Evolutionary conservation across 164 flowering plant genomes (phyloP), one percentile per base, ranked within the genome.

Genomic region (Piper betle): DNA sequence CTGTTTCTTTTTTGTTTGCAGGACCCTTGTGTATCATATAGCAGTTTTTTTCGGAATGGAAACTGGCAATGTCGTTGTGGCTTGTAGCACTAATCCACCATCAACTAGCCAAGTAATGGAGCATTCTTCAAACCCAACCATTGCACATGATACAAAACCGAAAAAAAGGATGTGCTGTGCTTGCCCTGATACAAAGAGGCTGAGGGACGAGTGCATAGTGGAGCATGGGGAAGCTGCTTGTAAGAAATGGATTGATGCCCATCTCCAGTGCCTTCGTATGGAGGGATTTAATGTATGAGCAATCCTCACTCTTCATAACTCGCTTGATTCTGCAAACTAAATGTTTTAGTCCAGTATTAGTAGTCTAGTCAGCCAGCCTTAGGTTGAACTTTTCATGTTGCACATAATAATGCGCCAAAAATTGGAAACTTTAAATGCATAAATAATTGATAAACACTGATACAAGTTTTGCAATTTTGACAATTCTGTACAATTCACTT

Each of bases 241-340:
- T 62, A 53, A 77, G 4, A 82, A 84, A 69, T 82, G 82, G 89
- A 84, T 84, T 38, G 77, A 80, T 37, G 89, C 89, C 69, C 89
- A 84, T 69, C 73, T 65, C 7, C 25, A 4, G 54, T 84, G 89
- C 69, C 86, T 84, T 54, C 84, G 86, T 37, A 75, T 82, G 0
- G 86, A 84, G 72, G 86, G 89, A 18, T 84, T 84, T 68, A 79
- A 79, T 41, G 78, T 84, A 8, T 46, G 15, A 46, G 38, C 18
- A 37, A 55, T 4, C 9, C 6, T 20, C 12, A 46, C 50, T 10
- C 15, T 12, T 46, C 50, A 3, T 15, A 46, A 46, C 50, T 10
- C 15, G 50, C 10, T 9, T 12, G 50, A 46, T 25, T 25, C 33
- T 25, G 33, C 33, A 25, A 25, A 25, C 33, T 25, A 46, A 46